These are phyloP conservation scores for Ophiocordyceps camponoti-floridani DNA, from an alignment of 2,329 filamentous ascomycete species.

Conservation along the genomic window DNA sequence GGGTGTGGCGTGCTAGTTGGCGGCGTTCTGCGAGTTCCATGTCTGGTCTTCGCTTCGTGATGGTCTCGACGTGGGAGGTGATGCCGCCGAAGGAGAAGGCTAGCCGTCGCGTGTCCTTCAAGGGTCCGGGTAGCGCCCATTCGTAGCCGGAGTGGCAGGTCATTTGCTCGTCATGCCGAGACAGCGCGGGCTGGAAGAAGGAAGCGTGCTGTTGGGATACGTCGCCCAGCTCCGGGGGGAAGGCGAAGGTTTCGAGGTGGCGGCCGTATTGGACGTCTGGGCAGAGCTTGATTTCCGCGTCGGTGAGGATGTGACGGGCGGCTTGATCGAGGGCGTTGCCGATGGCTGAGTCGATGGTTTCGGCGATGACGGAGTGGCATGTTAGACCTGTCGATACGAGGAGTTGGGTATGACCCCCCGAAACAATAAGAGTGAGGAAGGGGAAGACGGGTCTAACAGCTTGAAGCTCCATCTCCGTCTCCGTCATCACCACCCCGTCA, in stretches of 20 bases:
- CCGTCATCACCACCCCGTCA: background rate
- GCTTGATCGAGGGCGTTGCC: constrained; percentile 83
- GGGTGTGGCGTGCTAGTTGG: constrained; percentile 51
- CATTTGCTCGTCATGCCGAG: constrained; percentile 39
- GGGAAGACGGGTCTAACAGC: constrained; percentile 43
- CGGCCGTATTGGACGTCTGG: constrained; percentile 64
- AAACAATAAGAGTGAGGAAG: constrained; percentile 76
- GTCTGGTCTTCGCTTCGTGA: constrained; percentile 20
- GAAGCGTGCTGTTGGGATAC: constrained; percentile 16
- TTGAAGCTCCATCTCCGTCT: background rate
- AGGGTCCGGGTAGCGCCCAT: constrained; percentile 55
- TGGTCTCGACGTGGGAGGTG: constrained; percentile 30
- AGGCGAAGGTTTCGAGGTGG: constrained; percentile 63
- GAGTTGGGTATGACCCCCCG: constrained; percentile 81
- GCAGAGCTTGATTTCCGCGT: constrained; percentile 28
- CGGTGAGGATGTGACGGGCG: constrained; percentile 50
- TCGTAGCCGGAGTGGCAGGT: constrained; percentile 18
- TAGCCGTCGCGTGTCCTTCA: constrained; percentile 38
- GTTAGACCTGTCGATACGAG: constrained; percentile 53
- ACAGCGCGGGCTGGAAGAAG: constrained; percentile 38
- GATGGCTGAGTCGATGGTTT: constrained; percentile 65
- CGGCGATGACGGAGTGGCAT: constrained; percentile 55
- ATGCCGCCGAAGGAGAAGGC: constrained; percentile 58
- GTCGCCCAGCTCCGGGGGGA: constrained; percentile 23
- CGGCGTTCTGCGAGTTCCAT: constrained; percentile 43